Evolutionary conservation across 345 rosid genomes (phyloP).

Genomic region (Brassica nigra): DNA sequence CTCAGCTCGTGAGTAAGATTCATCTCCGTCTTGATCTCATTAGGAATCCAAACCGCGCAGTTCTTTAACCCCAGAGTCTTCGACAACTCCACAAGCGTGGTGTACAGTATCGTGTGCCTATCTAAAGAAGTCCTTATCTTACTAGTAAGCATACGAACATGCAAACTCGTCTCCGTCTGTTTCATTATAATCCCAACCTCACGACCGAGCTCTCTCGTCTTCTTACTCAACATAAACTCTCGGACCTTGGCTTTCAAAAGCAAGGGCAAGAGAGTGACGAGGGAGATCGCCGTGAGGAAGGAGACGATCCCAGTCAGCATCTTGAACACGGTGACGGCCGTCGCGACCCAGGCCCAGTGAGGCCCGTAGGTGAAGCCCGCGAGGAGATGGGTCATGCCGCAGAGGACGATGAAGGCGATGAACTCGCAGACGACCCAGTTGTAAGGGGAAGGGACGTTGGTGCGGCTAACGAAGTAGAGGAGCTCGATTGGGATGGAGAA

Average conservation of each 20-base stretch:
- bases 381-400: slow-evolving; percentile 92
- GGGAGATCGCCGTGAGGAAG: slow-evolving; percentile 79
- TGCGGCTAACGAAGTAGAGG: slow-evolving; percentile 89
- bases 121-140: slow-evolving; percentile 87
- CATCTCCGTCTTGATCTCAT: slow-evolving; percentile 67
- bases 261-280: slow-evolving; percentile 78
- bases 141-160: slow-evolving; percentile 89
- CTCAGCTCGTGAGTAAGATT: slow-evolving; percentile 64
- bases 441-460: slow-evolving; percentile 71
- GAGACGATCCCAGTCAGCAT: slow-evolving; percentile 90
- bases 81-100: slow-evolving; percentile 86
- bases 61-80: slow-evolving; percentile 78
- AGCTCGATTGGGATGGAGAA: slow-evolving; percentile 90
- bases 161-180: slow-evolving; percentile 77
- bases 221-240: slow-evolving; percentile 82
- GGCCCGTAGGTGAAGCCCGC: slow-evolving; percentile 88
- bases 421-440: slow-evolving; percentile 91
- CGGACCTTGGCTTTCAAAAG: slow-evolving; percentile 92
- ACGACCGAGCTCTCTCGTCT: slow-evolving; percentile 76
- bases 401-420: slow-evolving; percentile 92
- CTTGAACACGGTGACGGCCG: slow-evolving; percentile 84
- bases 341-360: slow-evolving; percentile 69
- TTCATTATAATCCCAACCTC: slow-evolving; percentile 88
- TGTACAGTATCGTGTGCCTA: slow-evolving; percentile 72
- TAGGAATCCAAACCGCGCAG: slow-evolving; percentile 96